Base-by-base conservation (phyloP, 169 alveolate species). In the Eimeria acervulina region DNA sequence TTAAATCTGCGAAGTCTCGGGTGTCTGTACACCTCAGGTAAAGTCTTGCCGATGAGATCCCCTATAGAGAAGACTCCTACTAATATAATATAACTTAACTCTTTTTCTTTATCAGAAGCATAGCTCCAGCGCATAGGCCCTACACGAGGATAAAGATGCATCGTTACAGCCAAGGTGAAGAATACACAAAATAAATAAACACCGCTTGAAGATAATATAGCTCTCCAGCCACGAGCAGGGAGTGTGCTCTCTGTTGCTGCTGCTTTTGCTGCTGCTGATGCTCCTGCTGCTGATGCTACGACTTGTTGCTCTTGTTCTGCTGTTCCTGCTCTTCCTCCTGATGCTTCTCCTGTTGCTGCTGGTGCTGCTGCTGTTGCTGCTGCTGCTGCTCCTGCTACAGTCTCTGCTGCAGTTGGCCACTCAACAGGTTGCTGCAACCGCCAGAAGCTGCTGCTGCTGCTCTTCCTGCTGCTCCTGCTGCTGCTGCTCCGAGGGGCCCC, bases 71-170 rank as follows among this genome's bases (percentile, higher is more conserved):
- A 91, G 31, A 91, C 70, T 0, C 95, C 95, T n/a, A 91, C 47
- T 5, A 91, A 42, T 42, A 91, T 72, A 6, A 91, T 72, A 28
- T 52, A 74, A 76, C 74, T 80, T 26, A 33, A n/a, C 8, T 76
- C 59, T 36, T 26, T 52, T 19, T 38, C 59, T 3, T 66, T 31
- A 15, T 36, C 42, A 7, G 40, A 19, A 17, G 51, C 23, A 42
- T 76, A 74, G 47, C 55, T 31, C 95, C 95, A 91, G 76, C 68
- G 33, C 26, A 91, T 51, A 10, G 95, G 95, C 40, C 95, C 95
- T 55, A 91, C 95, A 13, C 91, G 81, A 38, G 95, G 95, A 81
- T 36, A 91, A 23, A 74, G 66, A 28, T 91, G 76, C 68, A 91
- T n/a, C 2, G 83, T 91, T 36, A 91, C 51, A 17, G 36, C 59